Evolutionary conservation across 495 filamentous ascomycete genomes (phyloP).

Genomic region (Penicillium lividum): DNA sequence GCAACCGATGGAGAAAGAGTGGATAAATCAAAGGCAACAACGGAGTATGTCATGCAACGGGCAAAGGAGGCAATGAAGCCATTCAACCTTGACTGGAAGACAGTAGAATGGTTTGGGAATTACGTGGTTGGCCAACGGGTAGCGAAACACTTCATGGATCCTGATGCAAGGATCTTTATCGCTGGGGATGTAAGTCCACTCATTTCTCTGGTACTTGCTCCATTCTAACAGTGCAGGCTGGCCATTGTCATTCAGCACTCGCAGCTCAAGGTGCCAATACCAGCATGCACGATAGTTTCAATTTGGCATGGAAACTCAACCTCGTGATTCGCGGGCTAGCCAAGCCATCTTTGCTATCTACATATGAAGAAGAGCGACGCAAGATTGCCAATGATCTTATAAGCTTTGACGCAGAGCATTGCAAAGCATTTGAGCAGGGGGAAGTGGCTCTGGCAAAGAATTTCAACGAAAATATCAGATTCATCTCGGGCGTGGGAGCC

Average conservation of each 20-base stretch:
- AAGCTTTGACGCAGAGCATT: slow-evolving; percentile 64
- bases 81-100: slow-evolving; percentile 69
- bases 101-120: slow-evolving; percentile 59
- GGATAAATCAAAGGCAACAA: slow-evolving; percentile 61
- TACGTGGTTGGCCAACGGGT: slow-evolving; percentile 75
- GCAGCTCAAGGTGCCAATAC: slow-evolving; percentile 90
- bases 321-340: slow-evolving; percentile 64
- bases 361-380: slow-evolving; percentile 73
- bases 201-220: background rate
- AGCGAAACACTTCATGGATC: slow-evolving; percentile 65
- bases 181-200: slow-evolving; percentile 66
- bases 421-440: slow-evolving; percentile 57
- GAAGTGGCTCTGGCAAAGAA: slow-evolving; percentile 61
- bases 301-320: slow-evolving; percentile 83
- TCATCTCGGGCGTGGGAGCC: slow-evolving; percentile 67
- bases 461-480: slow-evolving; percentile 65
- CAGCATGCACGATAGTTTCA: slow-evolving; percentile 77
- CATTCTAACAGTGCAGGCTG: slow-evolving; percentile 31
- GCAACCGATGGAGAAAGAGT: slow-evolving; percentile 62
- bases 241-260: slow-evolving; percentile 82
- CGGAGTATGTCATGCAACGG: slow-evolving; percentile 66
- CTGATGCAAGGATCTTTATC: slow-evolving; percentile 68
- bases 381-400: slow-evolving; percentile 73
- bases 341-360: slow-evolving; percentile 58
- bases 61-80: slow-evolving; percentile 68